These are phyloP conservation scores for Elaeis guineensis DNA, from an alignment of 176 grass and related monocot species.

Conservation along the genomic window DNA sequence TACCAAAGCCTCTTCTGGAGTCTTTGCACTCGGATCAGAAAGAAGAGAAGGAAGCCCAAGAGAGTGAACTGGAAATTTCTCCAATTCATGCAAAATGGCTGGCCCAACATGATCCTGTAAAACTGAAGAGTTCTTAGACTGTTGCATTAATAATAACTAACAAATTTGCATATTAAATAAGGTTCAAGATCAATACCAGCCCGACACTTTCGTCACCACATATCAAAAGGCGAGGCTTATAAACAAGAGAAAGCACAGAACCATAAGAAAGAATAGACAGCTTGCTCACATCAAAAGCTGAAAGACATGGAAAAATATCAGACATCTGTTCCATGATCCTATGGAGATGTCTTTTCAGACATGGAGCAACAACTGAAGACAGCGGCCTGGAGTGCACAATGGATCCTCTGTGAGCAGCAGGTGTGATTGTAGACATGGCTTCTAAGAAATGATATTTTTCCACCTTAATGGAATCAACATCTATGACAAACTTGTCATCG, in stretches of 20 bases:
- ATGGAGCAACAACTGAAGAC: conserved; percentile 66
- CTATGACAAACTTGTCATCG: conserved; percentile 98
- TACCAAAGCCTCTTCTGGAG: conserved; percentile 98
- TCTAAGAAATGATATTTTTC: conserved; percentile 95
- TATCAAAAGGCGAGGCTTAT: conserved; percentile 89
- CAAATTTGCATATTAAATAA: neutral
- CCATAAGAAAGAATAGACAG: conserved; percentile 59
- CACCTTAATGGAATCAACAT: conserved; percentile 76
- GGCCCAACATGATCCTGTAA: conserved; percentile 97
- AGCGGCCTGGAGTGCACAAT: conserved; percentile 89
- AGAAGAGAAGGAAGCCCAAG: conserved; percentile 93
- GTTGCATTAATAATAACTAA: no score
- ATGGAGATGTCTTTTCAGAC: conserved; percentile 74
- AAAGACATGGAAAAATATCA: conserved; percentile 79
- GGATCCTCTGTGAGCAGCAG: conserved; percentile 82
- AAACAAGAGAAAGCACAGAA: conserved; percentile 82
- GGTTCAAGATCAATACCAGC: conserved; percentile 45
- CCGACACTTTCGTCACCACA: conserved; percentile 72
- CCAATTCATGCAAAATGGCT: conserved; percentile 94
- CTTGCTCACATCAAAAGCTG: conserved; percentile 54
- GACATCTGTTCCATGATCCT: conserved; percentile 76
- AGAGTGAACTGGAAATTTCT: conserved; percentile 97
- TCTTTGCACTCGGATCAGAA: conserved; percentile 97
- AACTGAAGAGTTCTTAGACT: conserved; percentile 30
- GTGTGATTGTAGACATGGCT: conserved; percentile 97